phyloP scores from a whole-genome alignment of 257 asterid species.

The Mitragyna speciosa region DNA sequence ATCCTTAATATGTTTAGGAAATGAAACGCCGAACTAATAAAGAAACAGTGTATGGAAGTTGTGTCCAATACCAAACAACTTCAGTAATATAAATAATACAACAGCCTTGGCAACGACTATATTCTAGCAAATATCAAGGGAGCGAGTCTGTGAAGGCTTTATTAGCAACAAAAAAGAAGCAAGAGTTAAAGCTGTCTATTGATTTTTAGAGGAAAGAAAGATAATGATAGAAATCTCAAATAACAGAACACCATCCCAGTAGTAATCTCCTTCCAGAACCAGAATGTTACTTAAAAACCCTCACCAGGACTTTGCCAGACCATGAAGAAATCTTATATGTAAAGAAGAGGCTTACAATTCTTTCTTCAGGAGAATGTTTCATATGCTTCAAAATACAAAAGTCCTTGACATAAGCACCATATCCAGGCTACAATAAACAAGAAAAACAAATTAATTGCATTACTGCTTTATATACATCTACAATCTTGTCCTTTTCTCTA shows the following conservation, averaged over 20 bases:
- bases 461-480: constrained; percentile 9
- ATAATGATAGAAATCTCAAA: neutral
- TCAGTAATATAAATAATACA: neutral
- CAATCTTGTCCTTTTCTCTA: neutral
- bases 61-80: neutral
- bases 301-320: neutral
- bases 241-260: too few species aligned
- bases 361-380: constrained; percentile 50
- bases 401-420: constrained; percentile 66
- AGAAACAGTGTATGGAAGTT: neutral
- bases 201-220: neutral
- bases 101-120: neutral
- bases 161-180: neutral
- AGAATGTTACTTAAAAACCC: neutral
- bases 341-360: constrained; percentile 53
- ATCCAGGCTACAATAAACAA: constrained; percentile 74
- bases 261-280: neutral
- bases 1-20: neutral
- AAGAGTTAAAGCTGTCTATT: neutral
- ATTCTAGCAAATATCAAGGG: neutral
- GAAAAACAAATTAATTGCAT: constrained; percentile 17
- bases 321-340: neutral
- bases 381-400: constrained; percentile 60
- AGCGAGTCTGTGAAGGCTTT: neutral
- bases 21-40: too few species aligned